Conservation (phyloP, 2,329 filamentous ascomycete species). For the Diaporthe helianthi region DNA sequence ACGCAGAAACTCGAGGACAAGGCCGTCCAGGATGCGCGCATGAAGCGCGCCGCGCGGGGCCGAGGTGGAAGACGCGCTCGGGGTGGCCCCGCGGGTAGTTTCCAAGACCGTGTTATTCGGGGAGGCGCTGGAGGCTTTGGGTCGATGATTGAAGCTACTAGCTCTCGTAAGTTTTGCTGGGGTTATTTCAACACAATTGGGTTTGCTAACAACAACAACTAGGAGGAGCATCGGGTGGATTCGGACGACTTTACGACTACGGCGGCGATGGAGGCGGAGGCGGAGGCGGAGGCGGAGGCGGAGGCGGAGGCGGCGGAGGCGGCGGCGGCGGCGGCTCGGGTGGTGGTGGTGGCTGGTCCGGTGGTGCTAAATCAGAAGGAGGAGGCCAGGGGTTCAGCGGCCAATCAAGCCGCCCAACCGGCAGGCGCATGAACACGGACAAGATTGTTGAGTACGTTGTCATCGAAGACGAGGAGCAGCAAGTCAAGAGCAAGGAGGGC, state of each 20-base stretch:
- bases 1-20: slow-evolving; percentile 41
- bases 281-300: no score
- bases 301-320: slow-evolving; percentile 29
- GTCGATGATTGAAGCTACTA: slow-evolving; percentile 28
- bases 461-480: slow-evolving; percentile 27
- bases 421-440: slow-evolving; percentile 34
- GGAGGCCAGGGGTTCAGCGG: slow-evolving; percentile 19
- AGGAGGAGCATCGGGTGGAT: slow-evolving; percentile 23
- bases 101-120: slow-evolving; percentile 28
- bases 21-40: slow-evolving; percentile 43
- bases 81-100: slow-evolving; percentile 38
- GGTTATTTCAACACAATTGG: no score
- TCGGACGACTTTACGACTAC: slow-evolving; percentile 34
- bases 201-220: slow-evolving; percentile 8
- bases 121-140: slow-evolving; percentile 30
- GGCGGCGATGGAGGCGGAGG: slow-evolving; percentile 36
- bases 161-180: slow-evolving; percentile 16
- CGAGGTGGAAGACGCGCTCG: slow-evolving; percentile 39
- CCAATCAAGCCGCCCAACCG: slow-evolving; percentile 31
- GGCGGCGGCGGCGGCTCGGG: slow-evolving; percentile 15
- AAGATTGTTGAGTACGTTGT: slow-evolving; percentile 33
- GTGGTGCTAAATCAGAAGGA: slow-evolving; percentile 29
- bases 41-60: slow-evolving; percentile 35
- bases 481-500: slow-evolving; percentile 32
- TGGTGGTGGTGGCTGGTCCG: slow-evolving; percentile 25